Conservation (phyloP, 306 rosid species). For the Casuarina equisetifolia region DNA sequence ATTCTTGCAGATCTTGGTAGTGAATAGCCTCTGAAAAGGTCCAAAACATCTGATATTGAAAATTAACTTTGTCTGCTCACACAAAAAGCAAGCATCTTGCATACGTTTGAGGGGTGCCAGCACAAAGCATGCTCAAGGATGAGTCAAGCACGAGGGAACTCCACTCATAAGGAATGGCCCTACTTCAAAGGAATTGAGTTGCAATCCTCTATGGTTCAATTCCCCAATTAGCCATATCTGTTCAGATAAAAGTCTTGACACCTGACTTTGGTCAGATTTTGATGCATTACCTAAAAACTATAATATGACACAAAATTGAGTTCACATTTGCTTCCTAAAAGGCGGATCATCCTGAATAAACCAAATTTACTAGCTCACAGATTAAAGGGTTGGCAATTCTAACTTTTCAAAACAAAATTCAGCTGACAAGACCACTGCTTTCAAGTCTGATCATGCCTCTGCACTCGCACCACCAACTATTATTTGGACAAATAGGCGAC, state of each 20-base stretch:
- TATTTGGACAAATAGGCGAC: neutral
- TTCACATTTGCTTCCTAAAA: neutral
- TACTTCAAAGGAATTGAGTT: neutral
- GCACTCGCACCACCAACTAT: neutral
- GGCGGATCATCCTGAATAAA: neutral
- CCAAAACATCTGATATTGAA: neutral
- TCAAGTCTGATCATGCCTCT: conserved; percentile 1
- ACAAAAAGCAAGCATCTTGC: neutral
- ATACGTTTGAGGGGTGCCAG: neutral
- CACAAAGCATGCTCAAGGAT: neutral
- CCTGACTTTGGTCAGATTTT: neutral
- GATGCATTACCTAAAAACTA: neutral
- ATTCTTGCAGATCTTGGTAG: neutral
- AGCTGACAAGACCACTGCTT: neutral
- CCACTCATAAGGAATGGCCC: neutral
- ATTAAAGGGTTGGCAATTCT: neutral
- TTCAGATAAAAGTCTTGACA: neutral
- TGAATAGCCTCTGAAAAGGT: neutral
- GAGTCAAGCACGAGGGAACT: neutral
- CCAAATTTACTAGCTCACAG: neutral
- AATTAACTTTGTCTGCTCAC: neutral
- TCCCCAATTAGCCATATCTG: neutral
- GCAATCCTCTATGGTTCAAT: neutral
- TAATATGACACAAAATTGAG: neutral
- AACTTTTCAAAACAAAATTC: neutral